phyloP scores from a whole-genome alignment of 2,329 filamentous ascomycete species.

The Aspergillus uvarum region DNA sequence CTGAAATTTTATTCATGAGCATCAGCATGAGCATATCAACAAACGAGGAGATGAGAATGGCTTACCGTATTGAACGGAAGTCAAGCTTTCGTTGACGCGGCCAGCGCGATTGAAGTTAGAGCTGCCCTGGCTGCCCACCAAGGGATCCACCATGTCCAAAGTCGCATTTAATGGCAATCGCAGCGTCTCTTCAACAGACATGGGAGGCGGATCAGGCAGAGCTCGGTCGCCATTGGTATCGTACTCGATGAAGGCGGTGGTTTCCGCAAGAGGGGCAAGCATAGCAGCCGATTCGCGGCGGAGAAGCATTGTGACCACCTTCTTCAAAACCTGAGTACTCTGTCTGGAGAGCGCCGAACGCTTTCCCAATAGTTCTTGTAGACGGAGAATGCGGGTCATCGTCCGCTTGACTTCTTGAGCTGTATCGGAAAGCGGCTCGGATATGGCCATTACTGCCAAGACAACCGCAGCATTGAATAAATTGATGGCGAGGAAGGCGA shows the following conservation, averaged over 20 bases:
- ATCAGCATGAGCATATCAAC: not conserved
- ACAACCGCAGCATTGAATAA: constrained; percentile 49
- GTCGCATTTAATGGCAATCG: constrained; percentile 21
- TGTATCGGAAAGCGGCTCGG: constrained; percentile 43
- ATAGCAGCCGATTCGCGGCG: constrained; percentile 27
- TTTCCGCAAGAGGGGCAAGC: constrained; percentile 20
- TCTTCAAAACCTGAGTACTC: constrained; percentile 26
- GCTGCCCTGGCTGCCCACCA: constrained; percentile 5
- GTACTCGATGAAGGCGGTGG: not conserved
- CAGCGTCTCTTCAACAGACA: constrained; percentile 28
- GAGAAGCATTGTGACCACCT: constrained; percentile 26
- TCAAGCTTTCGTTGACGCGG: constrained; percentile 26
- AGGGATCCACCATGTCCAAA: constrained; percentile 8
- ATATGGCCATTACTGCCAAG: constrained; percentile 44
- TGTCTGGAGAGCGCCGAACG: constrained; percentile 39
- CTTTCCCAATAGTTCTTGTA: constrained; percentile 40
- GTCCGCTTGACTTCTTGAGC: constrained; percentile 47
- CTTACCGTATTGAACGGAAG: constrained; percentile 26
- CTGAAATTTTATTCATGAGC: not conserved
- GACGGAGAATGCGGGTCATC: constrained; percentile 43
- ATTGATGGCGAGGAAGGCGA: constrained; percentile 48
- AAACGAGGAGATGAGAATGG: not conserved
- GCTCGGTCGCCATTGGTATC: constrained; percentile 2
- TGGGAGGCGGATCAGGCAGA: not conserved
- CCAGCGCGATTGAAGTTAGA: constrained; percentile 13